Evolutionary conservation across 1,284 basidiomycete species (phyloP), one percentile per base, ranked within the genome.

Genomic region (Boletus hoseneyae): DNA sequence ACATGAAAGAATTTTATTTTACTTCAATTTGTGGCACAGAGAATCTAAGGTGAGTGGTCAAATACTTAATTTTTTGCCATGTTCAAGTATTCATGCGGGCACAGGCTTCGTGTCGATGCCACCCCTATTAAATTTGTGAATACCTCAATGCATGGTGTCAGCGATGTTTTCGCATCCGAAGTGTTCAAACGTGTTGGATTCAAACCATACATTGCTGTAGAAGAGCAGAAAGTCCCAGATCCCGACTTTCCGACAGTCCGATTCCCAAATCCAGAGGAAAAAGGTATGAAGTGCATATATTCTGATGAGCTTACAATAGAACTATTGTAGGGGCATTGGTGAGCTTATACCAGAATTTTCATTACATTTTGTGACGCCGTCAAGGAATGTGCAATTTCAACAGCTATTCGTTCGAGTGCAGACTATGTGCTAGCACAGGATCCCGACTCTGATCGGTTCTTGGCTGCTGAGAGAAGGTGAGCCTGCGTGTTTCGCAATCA

Each of bases 251-350:
- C 87, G 3, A 92, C 90, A 5, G 87, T 93, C 6, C 71, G 70
- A 18, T 93, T 90, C 63, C 90, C 90, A 2, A 93, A 93, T 63
- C 90, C 91, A 3, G 91, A 93, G 65, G 90, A 93, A 66, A 85
- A 87, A 70, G 91, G 88, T 80, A 52, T 25, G 65, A 8, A 19
- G 30, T 18, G 2, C n/a, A 25, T 21, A 11, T 37, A 6, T n/a
- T 49, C 30, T 15, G 15, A 43, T 45, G 19, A 40, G 7, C 37
- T 68, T n/a, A 57, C 32, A 10, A 48, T 38, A 32, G 30, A 48
- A 12, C 7, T 35, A 27, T 43, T 45, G 30, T 44, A 83, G 82
- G 81, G 38, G 79, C 82, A 39, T 65, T 85, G 64, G 83, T 85
- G 63, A 48, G 72, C 57, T 16, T 37, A 23, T 34, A 35, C 21